Evolutionary conservation across 331 rosid species (phyloP).

Genomic region (Erythrophleum ivorense): DNA sequence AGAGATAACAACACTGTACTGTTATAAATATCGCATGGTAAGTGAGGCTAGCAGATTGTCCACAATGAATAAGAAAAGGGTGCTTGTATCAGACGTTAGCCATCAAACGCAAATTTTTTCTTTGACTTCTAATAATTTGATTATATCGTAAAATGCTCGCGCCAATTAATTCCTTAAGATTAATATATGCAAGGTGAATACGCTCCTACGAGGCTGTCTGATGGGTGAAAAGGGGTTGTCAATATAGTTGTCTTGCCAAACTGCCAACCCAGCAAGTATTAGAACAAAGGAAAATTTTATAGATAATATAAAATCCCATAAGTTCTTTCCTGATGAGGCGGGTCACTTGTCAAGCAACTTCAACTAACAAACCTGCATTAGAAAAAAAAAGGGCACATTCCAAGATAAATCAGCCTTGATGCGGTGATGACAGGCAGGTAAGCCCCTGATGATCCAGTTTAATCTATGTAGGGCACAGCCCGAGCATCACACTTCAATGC

Average conservation of each 20-base stretch:
- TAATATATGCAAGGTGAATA: neutral
- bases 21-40: neutral
- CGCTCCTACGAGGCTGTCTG: neutral
- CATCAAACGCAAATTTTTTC: neutral
- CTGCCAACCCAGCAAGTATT: neutral
- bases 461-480: neutral
- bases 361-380: neutral
- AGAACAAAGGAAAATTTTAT: neutral
- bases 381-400: neutral
- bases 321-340: neutral
- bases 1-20: neutral
- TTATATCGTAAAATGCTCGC: neutral
- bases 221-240: neutral
- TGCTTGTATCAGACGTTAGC: neutral
- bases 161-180: neutral
- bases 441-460: neutral
- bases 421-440: too few species aligned
- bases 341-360: neutral
- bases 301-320: neutral
- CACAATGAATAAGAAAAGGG: neutral
- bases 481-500: neutral
- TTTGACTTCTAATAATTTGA: neutral
- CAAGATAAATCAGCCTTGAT: neutral
- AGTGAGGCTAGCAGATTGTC: neutral
- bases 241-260: neutral